A percentile compares a stretch with the other conserved stretches of the same genome.
Conservation (phyloP, 2,329 filamentous ascomycete species). For the Ascomycota sp. region DNA sequence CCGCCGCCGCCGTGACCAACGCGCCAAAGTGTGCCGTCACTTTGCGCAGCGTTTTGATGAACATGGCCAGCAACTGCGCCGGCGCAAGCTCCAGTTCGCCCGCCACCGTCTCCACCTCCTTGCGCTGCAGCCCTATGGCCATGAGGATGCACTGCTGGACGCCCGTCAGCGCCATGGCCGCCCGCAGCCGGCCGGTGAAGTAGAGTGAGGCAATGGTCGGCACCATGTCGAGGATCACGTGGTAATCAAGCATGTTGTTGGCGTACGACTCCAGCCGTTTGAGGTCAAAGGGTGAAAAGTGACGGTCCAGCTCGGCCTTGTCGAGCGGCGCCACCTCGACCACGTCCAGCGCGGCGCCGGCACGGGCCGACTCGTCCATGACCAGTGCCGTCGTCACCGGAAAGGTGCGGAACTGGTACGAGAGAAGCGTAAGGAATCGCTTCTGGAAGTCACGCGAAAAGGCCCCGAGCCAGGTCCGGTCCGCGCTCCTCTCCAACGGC, state of each 20-base stretch:
- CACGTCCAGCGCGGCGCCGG: slow-evolving; percentile 46
- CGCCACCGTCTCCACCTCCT: slow-evolving; percentile 62
- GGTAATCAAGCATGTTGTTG: slow-evolving; percentile 94
- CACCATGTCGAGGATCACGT: slow-evolving; percentile 85
- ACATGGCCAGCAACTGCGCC: slow-evolving; percentile 81
- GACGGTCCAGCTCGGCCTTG: slow-evolving; percentile 55
- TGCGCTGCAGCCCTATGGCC: slow-evolving; percentile 79
- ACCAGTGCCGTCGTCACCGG: slow-evolving; percentile 58
- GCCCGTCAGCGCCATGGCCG: slow-evolving; percentile 50
- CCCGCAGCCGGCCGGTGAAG: slow-evolving; percentile 58
- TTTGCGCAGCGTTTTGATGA: slow-evolving; percentile 89
- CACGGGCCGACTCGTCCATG: slow-evolving; percentile 68
- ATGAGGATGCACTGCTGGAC: slow-evolving; percentile 75
- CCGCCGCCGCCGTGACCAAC: slow-evolving; percentile 55
- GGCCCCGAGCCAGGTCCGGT: slow-evolving; percentile 69
- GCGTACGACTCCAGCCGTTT: slow-evolving; percentile 91
- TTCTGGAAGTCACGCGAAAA: slow-evolving; percentile 87
- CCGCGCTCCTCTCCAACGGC: slow-evolving; percentile 46
- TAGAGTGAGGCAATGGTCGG: slow-evolving; percentile 66
- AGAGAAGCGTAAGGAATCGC: slow-evolving; percentile 76
- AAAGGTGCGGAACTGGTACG: slow-evolving; percentile 82
- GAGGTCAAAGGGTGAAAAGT: slow-evolving; percentile 79
- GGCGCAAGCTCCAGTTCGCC: slow-evolving; percentile 55
- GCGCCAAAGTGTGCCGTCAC: slow-evolving; percentile 58
- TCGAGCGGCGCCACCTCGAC: slow-evolving; percentile 32